Evolutionary conservation across 2,329 filamentous ascomycete species (phyloP), one percentile per base, ranked within the genome.

Genomic region (Macrophomina phaseolina): DNA sequence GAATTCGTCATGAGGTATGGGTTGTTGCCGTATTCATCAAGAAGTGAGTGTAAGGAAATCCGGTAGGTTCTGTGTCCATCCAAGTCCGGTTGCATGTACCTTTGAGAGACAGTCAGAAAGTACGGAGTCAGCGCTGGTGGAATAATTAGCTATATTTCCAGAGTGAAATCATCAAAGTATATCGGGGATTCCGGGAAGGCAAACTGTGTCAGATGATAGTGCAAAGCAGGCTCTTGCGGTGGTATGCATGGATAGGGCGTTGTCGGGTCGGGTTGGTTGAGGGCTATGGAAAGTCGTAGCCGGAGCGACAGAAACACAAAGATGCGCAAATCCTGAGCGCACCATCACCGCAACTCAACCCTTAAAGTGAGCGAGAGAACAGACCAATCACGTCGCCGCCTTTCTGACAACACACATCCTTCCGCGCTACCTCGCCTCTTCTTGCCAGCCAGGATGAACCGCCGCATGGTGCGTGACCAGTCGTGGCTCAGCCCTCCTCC

Each of bases 371-470:
- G 12, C 5, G 45, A n/a, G 6, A 11, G 48, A 34, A 38, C 40
- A 58, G 40, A 7, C 53, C 56, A 46, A 46, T 60, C 56, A 46
- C 56, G 16, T 60, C 55, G 23, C 18, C 55, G 14, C 23, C 23
- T 16, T 40, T 46, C 28, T 30, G 60, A 38, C 32, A 63, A 51
- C 60, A 32, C 60, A 52, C 32, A 38, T 49, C 28, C 11, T 23
- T 42, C 46, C 32, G 38, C 52, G 32, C 38, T 12, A 42, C 23
- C 55, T 58, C 53, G 30, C 55, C 32, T 45, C 18, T 36, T 42
- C 9, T 38, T 16, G 56, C 40, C 56, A 60, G 56, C 42, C 56
- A 49, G 51, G 60, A 65, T 65, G 64, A 65, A 56, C 53, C 64
- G 64, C 42, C 64, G 64, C 53, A 65, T 65, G 64, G 64, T 65